These are phyloP conservation scores for Nepenthes alata DNA, from an alignment of 179 eudicot genomes.

Conservation along the genomic window DNA sequence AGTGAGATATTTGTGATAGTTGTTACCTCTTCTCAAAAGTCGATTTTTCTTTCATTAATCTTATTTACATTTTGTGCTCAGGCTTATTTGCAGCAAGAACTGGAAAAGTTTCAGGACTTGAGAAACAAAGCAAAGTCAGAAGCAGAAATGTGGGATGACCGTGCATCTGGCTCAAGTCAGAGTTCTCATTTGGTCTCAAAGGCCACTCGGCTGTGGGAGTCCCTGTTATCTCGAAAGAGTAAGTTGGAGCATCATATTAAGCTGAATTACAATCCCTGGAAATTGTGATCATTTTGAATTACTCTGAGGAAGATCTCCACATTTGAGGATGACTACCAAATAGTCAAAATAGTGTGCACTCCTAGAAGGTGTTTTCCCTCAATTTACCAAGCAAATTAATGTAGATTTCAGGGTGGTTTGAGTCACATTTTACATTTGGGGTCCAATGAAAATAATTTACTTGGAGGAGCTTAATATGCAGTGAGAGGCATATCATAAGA, in stretches of 20 bases:
- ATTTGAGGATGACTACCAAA: no score
- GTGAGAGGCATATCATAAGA: no score
- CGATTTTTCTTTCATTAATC: background rate
- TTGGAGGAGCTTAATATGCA: no score
- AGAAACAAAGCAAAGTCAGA: constrained; percentile 92
- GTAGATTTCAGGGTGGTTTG: no score
- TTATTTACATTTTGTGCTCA: constrained; percentile 12
- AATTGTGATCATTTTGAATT: background rate
- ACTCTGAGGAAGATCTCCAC: background rate
- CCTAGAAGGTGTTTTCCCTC: no score
- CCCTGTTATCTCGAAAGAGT: constrained; percentile 81
- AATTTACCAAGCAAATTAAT: no score
- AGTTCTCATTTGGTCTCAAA: constrained; percentile 94
- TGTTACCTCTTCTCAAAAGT: background rate
- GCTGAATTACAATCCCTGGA: no score
- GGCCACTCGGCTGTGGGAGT: constrained; percentile 94
- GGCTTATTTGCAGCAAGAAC: constrained; percentile 98
- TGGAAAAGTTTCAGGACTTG: constrained; percentile 82
- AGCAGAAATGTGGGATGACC: constrained; percentile 96
- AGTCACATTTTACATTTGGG: no score
- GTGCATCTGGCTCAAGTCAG: constrained; percentile 85
- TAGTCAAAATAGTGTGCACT: no score
- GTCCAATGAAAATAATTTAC: no score
- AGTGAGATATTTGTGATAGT: background rate
- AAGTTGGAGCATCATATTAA: constrained; percentile 18